These are phyloP conservation scores for Colletotrichum sp. DNA, from an alignment of 2,329 filamentous ascomycete species.

Conservation along the genomic window DNA sequence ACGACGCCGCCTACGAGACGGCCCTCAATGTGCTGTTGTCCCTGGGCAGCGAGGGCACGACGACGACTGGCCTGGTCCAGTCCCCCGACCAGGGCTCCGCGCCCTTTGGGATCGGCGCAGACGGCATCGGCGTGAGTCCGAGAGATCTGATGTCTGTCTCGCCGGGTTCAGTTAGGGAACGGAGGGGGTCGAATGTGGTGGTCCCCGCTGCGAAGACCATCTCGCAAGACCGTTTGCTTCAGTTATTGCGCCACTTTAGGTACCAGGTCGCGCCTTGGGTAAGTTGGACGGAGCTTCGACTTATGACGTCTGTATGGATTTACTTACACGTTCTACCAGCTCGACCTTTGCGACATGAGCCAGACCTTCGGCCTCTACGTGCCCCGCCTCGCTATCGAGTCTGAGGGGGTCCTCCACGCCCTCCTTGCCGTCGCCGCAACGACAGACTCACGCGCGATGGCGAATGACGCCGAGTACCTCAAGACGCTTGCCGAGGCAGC, in stretches of 20 bases:
- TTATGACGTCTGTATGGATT: background rate
- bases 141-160: slow-evolving; percentile 3
- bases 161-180: background rate
- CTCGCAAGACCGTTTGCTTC: slow-evolving; percentile 24
- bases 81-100: background rate
- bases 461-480: background rate
- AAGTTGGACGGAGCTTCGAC: slow-evolving; percentile 10
- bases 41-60: slow-evolving; percentile 30
- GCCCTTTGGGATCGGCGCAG: background rate
- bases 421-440: slow-evolving; percentile 25
- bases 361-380: slow-evolving; percentile 45
- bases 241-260: slow-evolving; percentile 45
- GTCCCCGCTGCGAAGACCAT: background rate
- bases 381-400: slow-evolving; percentile 32
- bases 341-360: slow-evolving; percentile 46
- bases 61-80: background rate
- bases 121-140: background rate
- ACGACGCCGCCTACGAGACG: slow-evolving; percentile 30
- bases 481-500: background rate
- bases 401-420: slow-evolving; percentile 27
- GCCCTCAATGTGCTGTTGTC: slow-evolving; percentile 37
- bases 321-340: slow-evolving; percentile 25
- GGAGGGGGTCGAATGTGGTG: background rate
- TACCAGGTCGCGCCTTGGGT: slow-evolving; percentile 52
- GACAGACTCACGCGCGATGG: background rate